phyloP scores from a whole-genome alignment of 352 stramenopile genomes.

The Phytophthora sp. region DNA sequence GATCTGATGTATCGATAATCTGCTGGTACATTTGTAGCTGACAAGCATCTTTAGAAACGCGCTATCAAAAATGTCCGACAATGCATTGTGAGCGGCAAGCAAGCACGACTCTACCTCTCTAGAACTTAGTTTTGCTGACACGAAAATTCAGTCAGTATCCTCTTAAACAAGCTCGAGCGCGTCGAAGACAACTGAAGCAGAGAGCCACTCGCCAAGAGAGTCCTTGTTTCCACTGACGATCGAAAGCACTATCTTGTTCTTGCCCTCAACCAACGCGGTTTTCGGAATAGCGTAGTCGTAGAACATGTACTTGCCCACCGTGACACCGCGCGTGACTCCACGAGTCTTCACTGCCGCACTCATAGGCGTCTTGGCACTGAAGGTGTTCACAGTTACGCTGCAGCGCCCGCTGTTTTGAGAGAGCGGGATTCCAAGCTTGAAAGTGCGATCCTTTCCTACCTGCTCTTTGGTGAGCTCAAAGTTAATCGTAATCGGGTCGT shows the following conservation, averaged over 20 bases:
- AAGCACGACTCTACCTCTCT: too few species aligned
- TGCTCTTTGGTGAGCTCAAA: slow-evolving; percentile 45
- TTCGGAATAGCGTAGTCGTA: slow-evolving; percentile 56
- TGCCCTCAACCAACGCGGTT: slow-evolving; percentile 35
- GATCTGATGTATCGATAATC: too few species aligned
- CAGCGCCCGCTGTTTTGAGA: slow-evolving; percentile 48
- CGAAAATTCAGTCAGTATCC: background rate
- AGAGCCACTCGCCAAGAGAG: slow-evolving; percentile 42
- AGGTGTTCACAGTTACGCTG: slow-evolving; percentile 50
- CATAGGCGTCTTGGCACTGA: slow-evolving; percentile 32
- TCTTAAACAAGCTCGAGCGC: slow-evolving; percentile 48
- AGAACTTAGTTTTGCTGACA: background rate
- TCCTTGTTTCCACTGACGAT: slow-evolving; percentile 58
- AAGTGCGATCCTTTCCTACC: slow-evolving; percentile 26
- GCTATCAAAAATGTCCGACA: too few species aligned
- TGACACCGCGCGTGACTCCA: slow-evolving; percentile 53
- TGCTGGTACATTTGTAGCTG: too few species aligned
- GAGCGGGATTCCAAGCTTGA: slow-evolving; percentile 53
- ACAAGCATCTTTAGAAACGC: too few species aligned
- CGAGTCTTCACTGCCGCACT: slow-evolving; percentile 48
- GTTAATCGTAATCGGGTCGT: slow-evolving; percentile 49
- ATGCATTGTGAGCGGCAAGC: too few species aligned
- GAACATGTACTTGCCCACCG: slow-evolving; percentile 51
- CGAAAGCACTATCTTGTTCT: slow-evolving; percentile 41
- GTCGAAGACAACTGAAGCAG: slow-evolving; percentile 55